phyloP scores from a whole-genome alignment of 2,329 filamentous ascomycete genomes.

The Cladophialophora carrionii region DNA sequence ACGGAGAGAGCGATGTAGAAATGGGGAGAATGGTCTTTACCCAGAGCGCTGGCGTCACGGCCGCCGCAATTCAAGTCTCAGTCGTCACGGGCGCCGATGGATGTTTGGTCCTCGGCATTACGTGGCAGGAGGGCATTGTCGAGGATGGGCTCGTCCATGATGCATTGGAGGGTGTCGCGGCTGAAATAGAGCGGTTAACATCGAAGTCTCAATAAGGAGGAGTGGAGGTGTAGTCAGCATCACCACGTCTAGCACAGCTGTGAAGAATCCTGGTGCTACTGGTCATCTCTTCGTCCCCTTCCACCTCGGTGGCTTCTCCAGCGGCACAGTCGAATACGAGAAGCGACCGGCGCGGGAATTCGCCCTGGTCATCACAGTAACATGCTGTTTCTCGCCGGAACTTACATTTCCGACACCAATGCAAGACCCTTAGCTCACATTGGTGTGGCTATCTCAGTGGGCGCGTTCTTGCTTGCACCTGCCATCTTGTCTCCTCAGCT shows the following conservation, averaged over 20 bases:
- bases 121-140: conserved; percentile 30
- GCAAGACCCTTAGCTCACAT: conserved; percentile 39
- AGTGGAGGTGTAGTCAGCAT: not conserved
- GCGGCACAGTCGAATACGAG: conserved; percentile 15
- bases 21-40: conserved; percentile 52
- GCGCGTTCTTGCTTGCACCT: not conserved
- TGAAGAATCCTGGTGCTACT: not conserved
- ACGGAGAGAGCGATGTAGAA: conserved; percentile 16
- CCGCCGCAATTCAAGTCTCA: conserved; percentile 47
- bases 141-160: conserved; percentile 17
- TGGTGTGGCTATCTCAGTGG: conserved; percentile 23
- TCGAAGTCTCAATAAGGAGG: not conserved
- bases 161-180: conserved; percentile 2
- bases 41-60: conserved; percentile 48
- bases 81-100: conserved; percentile 52
- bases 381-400: conserved; percentile 41
- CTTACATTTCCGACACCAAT: conserved; percentile 36
- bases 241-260: not conserved
- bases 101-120: conserved; percentile 41
- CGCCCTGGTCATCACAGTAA: conserved; percentile 35
- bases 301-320: conserved; percentile 17
- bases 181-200: conserved; percentile 3
- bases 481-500: too few relatives aligned
- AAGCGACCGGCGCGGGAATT: conserved; percentile 5
- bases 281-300: conserved; percentile 13